Evolutionary conservation across 768 basidiomycete genomes (phyloP).

Genomic region (Kwoniella heveanensis): DNA sequence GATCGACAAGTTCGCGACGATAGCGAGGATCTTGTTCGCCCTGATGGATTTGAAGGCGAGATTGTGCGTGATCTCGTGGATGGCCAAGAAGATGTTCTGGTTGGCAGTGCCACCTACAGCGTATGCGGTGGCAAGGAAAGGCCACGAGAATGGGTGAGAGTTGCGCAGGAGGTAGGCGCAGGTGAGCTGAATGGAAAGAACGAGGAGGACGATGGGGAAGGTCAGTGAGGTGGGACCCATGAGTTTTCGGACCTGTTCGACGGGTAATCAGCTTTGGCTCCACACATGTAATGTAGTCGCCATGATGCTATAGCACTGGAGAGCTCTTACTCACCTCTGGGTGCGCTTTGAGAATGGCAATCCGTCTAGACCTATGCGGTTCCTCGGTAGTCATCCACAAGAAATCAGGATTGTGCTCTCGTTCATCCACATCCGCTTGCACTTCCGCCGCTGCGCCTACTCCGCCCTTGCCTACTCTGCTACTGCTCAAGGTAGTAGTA

Average conservation of each 20-base stretch:
- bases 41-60: slow-evolving; percentile 81
- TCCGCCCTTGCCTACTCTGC: slow-evolving; percentile 1
- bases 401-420: slow-evolving; percentile 65
- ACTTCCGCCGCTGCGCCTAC: neutral
- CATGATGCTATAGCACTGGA: too few species aligned
- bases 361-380: slow-evolving; percentile 84
- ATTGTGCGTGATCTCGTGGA: slow-evolving; percentile 98
- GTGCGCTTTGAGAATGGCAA: slow-evolving; percentile 89
- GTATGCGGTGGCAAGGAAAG: slow-evolving; percentile 79
- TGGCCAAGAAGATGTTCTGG: slow-evolving; percentile 96
- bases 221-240: slow-evolving; percentile 95
- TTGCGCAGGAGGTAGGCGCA: slow-evolving; percentile 69
- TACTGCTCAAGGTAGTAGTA: too few species aligned
- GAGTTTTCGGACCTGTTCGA: slow-evolving; percentile 77
- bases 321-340: slow-evolving; percentile 72
- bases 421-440: neutral
- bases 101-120: slow-evolving; percentile 89
- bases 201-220: slow-evolving; percentile 81
- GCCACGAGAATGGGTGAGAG: slow-evolving; percentile 68
- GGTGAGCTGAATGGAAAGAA: slow-evolving; percentile 74
- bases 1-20: slow-evolving; percentile 90
- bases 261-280: slow-evolving; percentile 5
- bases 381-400: slow-evolving; percentile 98
- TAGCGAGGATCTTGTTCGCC: slow-evolving; percentile 82
- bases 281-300: too few species aligned